Percentiles rank a stretch among this genome's conserved stretches.
phyloP scores from a whole-genome alignment of 352 stramenopile genomes.

The Phytophthora pisi region DNA sequence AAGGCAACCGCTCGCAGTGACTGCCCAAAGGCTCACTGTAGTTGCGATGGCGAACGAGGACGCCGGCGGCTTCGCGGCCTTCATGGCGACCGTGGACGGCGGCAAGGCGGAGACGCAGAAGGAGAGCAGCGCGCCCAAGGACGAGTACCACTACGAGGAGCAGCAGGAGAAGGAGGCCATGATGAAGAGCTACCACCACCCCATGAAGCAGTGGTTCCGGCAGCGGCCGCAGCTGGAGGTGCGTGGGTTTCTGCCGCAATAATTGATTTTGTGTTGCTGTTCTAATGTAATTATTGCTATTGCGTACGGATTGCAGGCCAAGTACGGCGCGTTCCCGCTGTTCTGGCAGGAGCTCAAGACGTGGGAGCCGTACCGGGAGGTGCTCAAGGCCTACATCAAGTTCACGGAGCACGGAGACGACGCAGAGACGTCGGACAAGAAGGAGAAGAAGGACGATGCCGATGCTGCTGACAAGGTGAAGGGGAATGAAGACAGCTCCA shows the following conservation, averaged over 20 bases:
- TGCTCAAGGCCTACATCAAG: slow-evolving; percentile 91
- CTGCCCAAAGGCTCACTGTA: no score
- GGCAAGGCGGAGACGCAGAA: slow-evolving; percentile 12
- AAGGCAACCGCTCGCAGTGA: neutral
- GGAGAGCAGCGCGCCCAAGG: slow-evolving; percentile 27
- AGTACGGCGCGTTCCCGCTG: slow-evolving; percentile 91
- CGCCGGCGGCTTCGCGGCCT: slow-evolving; percentile 65
- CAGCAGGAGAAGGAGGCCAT: slow-evolving; percentile 87
- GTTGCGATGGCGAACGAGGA: slow-evolving; percentile 52
- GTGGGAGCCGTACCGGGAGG: slow-evolving; percentile 93
- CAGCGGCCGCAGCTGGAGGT: slow-evolving; percentile 60
- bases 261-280: no score
- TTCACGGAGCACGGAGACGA: slow-evolving; percentile 61
- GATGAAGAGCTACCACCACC: slow-evolving; percentile 88
- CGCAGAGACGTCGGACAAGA: slow-evolving; percentile 10
- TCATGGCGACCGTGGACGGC: slow-evolving; percentile 67
- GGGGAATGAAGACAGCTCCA: slow-evolving; percentile 6
- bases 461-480: slow-evolving; percentile 16
- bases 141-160: slow-evolving; percentile 86
- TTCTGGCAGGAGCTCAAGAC: slow-evolving; percentile 96
- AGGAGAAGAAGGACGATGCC: slow-evolving; percentile 7
- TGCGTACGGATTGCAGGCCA: slow-evolving; percentile 34
- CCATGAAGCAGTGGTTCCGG: slow-evolving; percentile 90
- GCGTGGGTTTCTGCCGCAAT: neutral
- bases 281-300: no score